phyloP scores from a whole-genome alignment of 2,329 filamentous ascomycete genomes.

The Clarireedia paspali region DNA sequence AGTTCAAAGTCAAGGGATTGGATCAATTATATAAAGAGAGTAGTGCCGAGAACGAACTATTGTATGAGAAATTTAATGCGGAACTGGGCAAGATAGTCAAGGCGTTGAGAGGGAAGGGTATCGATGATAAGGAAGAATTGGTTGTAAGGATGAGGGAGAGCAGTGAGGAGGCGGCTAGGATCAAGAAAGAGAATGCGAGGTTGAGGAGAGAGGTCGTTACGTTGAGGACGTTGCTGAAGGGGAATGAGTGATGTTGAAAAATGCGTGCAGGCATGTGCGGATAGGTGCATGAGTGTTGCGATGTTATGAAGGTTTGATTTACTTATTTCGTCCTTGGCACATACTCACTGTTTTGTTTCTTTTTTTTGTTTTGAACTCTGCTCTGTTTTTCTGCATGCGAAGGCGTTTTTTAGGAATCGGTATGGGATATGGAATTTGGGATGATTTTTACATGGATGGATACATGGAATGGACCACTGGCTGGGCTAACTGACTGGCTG shows the following conservation, averaged over 20 bases:
- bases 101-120: conserved; percentile 60
- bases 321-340: too few species aligned
- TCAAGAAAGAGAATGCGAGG: conserved; percentile 80
- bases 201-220: conserved; percentile 71
- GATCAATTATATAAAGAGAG: conserved; percentile 85
- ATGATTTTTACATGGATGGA: too few species aligned
- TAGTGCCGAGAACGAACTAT: conserved; percentile 82
- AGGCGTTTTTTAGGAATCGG: too few species aligned
- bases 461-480: not conserved
- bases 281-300: too few species aligned
- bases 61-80: conserved; percentile 89
- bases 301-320: too few species aligned
- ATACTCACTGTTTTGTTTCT: too few species aligned
- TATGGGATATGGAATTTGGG: too few species aligned
- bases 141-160: conserved; percentile 62
- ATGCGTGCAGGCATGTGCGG: too few species aligned
- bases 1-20: conserved; percentile 71
- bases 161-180: conserved; percentile 66
- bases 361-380: too few species aligned
- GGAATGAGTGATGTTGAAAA: conserved; percentile 6
- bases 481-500: too few species aligned
- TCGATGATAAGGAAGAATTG: conserved; percentile 73
- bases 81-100: conserved; percentile 78
- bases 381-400: too few species aligned
- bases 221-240: conserved; percentile 21